These are phyloP conservation scores for Gynostemma pentaphyllum DNA, from an alignment of 306 rosid species.

Conservation along the genomic window DNA sequence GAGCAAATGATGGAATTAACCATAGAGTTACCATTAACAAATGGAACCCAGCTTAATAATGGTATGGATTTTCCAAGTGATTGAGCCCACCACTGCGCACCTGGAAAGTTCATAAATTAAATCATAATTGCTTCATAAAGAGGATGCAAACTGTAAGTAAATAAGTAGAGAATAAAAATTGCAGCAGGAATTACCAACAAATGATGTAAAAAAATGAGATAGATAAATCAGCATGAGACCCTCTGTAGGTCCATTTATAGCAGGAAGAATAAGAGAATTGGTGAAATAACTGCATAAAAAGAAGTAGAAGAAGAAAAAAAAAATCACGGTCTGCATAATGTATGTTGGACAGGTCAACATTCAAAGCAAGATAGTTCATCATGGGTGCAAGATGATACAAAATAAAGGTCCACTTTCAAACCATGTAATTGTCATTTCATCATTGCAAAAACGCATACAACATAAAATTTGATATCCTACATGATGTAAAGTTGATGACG, in stretches of 20 bases:
- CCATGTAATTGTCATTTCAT: too few species aligned
- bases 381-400: neutral
- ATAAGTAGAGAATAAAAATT: neutral
- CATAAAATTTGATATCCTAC: neutral
- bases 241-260: slow-evolving; percentile 90
- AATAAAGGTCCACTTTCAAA: too few species aligned
- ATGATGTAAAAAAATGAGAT: slow-evolving; percentile 64
- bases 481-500: neutral
- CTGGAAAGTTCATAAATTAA: slow-evolving; percentile 27
- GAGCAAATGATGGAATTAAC: neutral
- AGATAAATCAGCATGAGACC: slow-evolving; percentile 79
- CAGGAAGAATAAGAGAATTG: slow-evolving; percentile 79
- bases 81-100: slow-evolving; percentile 92
- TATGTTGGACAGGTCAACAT: neutral
- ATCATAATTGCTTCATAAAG: neutral
- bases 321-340: slow-evolving; percentile 1
- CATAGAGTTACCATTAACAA: slow-evolving; percentile 38
- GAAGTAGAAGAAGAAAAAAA: neutral
- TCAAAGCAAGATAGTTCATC: neutral
- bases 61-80: slow-evolving; percentile 62
- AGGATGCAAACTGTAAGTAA: neutral
- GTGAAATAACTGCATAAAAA: slow-evolving; percentile 73
- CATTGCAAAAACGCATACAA: too few species aligned
- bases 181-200: slow-evolving; percentile 58
- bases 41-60: slow-evolving; percentile 64